Evolutionary conservation across 2,329 filamentous ascomycete species (phyloP), one percentile per base, ranked within the genome.

Genomic region (Pseudopyrenochaeta lycopersici): DNA sequence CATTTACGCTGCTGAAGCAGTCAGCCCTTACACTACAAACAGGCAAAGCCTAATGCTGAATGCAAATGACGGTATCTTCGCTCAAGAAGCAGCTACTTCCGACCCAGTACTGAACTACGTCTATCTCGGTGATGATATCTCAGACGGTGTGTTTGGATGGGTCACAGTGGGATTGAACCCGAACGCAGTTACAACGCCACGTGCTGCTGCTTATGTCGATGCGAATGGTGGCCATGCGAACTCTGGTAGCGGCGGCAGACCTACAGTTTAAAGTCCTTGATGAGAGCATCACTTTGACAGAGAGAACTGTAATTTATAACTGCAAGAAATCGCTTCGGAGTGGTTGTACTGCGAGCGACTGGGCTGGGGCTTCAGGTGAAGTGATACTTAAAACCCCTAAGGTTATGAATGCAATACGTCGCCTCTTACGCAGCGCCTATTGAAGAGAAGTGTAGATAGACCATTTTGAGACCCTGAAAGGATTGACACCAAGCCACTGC

Each of bases 11-110:
- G 67, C 81, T 49, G 77, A 80, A 52, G 62, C 63, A 6, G 70
- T 66, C 3, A 61, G 65, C 2, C 77, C 76, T 0, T 79, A 80
- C 52, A 76, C 64, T 54, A 67, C 68, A 23, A 80, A 80, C 54
- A 64, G 51, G 0, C 53, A 62, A 23, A 42, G 52, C 2, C 41
- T 57, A 12, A 62, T 59, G 7, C 48, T 53, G 14, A 68, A 70
- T 46, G 60, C 59, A 18, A 62, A 70, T 12, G 69, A 73, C 47
- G 59, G 62, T 52, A 50, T 38, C 73, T 73, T 56, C 41, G 60
- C 67, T 10, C 47, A 59, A n/a, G 56, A 68, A 49, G 54, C 68
- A n/a, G 62, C 54, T 10, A 52, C 64, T 33, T 64, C 56, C 18
- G 68, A 70, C 48, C 67, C 67, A 1, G 64, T 71, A 43, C 58